These are phyloP conservation scores for Phytopythium delawarense DNA, from an alignment of 352 stramenopile species.

Conservation along the genomic window DNA sequence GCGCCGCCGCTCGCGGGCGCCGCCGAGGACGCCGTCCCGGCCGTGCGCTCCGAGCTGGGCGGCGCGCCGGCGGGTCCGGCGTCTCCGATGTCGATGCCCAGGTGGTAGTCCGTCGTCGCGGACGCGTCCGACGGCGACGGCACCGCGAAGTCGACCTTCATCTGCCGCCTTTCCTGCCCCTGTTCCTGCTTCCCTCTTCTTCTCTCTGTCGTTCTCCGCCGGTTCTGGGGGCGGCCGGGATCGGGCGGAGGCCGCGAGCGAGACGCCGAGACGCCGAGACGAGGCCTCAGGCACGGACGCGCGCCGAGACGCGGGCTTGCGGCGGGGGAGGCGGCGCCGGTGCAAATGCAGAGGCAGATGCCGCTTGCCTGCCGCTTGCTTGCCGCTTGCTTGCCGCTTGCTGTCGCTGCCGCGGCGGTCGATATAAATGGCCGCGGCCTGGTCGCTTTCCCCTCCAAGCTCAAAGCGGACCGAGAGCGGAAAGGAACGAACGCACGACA, in stretches of 20 bases:
- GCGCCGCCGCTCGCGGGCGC: slow-evolving; percentile 7
- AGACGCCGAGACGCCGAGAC: too few relatives aligned
- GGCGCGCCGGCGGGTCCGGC: slow-evolving; percentile 1
- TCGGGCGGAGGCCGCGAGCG: too few relatives aligned
- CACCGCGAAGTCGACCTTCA: slow-evolving; percentile 72
- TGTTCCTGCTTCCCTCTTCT: too few relatives aligned
- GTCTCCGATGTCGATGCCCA: slow-evolving; percentile 45
- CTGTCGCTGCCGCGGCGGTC: background rate
- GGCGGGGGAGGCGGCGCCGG: too few relatives aligned
- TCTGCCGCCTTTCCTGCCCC: slow-evolving; percentile 9
- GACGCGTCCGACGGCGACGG: slow-evolving; percentile 56
- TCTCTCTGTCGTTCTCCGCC: too few relatives aligned
- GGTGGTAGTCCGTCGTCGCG: slow-evolving; percentile 41
- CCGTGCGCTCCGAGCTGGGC: background rate
- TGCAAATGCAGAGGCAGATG: too few relatives aligned
- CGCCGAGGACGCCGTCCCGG: background rate
- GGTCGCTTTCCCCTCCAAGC: background rate
- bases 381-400: background rate
- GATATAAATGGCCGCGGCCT: slow-evolving; percentile 2
- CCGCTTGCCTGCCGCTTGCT: too few relatives aligned
- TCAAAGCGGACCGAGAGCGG: background rate
- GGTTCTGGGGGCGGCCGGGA: too few relatives aligned
- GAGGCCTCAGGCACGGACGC: too few relatives aligned
- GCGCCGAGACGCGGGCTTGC: too few relatives aligned
- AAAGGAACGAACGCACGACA: background rate